phyloP scores from a whole-genome alignment of 768 basidiomycete species.

The Tricholoma sp. region DNA sequence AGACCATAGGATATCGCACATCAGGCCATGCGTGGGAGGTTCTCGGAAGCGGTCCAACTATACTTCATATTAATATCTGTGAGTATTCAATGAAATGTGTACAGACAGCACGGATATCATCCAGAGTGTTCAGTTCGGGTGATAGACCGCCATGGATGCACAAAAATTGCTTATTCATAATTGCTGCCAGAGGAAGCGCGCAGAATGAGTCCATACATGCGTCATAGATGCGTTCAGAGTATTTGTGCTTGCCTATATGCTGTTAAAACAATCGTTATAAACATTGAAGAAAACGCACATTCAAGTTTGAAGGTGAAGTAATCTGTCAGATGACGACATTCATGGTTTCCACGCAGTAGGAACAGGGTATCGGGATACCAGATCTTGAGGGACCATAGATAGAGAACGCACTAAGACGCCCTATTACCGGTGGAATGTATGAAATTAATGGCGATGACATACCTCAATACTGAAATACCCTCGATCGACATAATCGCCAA shows the following conservation, averaged over 20 bases:
- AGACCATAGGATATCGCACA: conserved; percentile 99
- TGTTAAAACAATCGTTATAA: conserved; percentile 4
- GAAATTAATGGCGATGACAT: conserved; percentile 11
- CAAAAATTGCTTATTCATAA: conserved; percentile 99
- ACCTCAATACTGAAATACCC: conserved; percentile 95
- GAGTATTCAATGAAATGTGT: neutral
- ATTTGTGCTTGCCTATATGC: conserved; percentile 90
- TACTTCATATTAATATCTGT: neutral
- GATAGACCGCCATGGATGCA: conserved; percentile 98
- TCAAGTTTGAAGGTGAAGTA: conserved; percentile 99
- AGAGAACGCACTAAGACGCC: conserved; percentile 82
- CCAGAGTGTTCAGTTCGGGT: conserved; percentile 91
- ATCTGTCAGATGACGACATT: conserved; percentile 97
- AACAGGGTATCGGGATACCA: conserved; percentile 98
- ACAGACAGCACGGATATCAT: conserved; percentile 85
- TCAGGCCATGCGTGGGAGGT: conserved; percentile 93
- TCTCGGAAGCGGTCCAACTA: conserved; percentile 98
- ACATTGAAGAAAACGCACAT: conserved; percentile 50
- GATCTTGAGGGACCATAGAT: conserved; percentile 97
- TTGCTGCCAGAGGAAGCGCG: conserved; percentile 86
- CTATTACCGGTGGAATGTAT: conserved; percentile 7
- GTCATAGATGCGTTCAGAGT: conserved; percentile 94
- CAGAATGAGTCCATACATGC: conserved; percentile 99
- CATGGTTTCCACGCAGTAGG: conserved; percentile 96
- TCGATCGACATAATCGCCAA: conserved; percentile 91